Evolutionary conservation across 2,329 filamentous ascomycete species (phyloP).

Genomic region (Metarhizium anisopliae): DNA sequence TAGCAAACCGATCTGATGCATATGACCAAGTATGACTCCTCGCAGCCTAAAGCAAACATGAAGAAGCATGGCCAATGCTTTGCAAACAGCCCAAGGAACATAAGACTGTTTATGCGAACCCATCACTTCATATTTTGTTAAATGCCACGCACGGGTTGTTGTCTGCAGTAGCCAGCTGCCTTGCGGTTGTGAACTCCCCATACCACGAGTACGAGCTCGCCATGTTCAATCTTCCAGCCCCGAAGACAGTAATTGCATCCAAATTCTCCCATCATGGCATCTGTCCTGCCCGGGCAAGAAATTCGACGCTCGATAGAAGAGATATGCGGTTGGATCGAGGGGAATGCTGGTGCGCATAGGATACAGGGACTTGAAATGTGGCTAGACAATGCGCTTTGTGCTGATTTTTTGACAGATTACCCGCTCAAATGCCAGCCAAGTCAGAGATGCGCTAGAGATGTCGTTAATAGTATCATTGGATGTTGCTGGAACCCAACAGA

Average conservation of each 20-base stretch:
- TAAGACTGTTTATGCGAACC: too few species aligned
- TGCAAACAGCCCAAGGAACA: not conserved
- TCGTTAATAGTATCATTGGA: constrained; percentile 9
- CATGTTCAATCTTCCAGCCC: not conserved
- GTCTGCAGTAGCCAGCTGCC: too few species aligned
- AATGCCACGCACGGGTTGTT: too few species aligned
- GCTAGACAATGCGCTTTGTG: not conserved
- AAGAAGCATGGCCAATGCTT: not conserved
- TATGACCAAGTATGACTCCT: not conserved
- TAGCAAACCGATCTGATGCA: not conserved
- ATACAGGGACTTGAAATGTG: not conserved
- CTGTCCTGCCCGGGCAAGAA: not conserved
- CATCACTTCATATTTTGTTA: too few species aligned
- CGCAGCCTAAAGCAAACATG: not conserved
- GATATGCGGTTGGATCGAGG: constrained; percentile 14
- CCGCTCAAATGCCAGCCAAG: constrained; percentile 11
- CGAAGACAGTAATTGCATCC: not conserved
- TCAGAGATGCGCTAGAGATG: constrained; percentile 12
- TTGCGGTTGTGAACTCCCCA: not conserved
- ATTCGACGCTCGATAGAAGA: not conserved
- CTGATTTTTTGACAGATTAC: constrained; percentile 2
- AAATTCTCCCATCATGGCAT: not conserved
- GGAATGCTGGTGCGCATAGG: constrained; percentile 8
- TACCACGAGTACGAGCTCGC: not conserved
- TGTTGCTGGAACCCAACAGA: constrained; percentile 11